Evolutionary conservation across 306 rosid genomes (phyloP).

Genomic region (Cyclanthera cordifolia): DNA sequence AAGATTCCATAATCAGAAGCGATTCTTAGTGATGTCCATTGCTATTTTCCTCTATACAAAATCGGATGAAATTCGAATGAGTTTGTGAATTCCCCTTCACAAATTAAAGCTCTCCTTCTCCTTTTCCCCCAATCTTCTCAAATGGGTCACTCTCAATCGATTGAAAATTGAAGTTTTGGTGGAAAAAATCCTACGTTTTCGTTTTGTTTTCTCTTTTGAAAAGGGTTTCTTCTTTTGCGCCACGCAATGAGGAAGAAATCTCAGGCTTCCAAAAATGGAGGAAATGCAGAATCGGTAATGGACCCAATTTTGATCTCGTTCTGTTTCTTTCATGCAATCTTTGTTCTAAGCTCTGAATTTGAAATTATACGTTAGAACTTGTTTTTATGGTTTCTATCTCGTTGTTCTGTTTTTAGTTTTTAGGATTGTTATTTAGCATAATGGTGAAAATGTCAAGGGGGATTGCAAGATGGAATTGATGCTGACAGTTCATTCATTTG

Average conservation of each 20-base stretch:
- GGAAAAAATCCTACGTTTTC: not conserved
- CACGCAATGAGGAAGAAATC: not conserved
- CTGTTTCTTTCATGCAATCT: not conserved
- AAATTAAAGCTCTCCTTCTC: not conserved
- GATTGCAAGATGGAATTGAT: not conserved
- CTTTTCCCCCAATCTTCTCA: not conserved
- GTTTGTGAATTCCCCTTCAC: not conserved
- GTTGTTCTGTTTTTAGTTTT: not conserved
- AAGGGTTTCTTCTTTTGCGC: not conserved
- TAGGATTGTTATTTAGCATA: not conserved
- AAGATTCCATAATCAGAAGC: not conserved
- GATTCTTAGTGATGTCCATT: not conserved
- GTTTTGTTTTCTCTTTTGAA: too few species aligned
- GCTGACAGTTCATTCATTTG: not conserved
- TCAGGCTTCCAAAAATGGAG: not conserved
- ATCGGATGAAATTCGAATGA: not conserved
- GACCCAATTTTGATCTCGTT: not conserved
- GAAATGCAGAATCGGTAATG: not conserved
- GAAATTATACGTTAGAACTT: not conserved
- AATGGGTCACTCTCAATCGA: not conserved
- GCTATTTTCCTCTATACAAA: not conserved
- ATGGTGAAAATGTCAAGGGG: not conserved
- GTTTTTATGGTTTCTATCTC: not conserved
- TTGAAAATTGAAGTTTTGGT: not conserved
- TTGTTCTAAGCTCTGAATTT: not conserved